Evolutionary conservation across 106 monocot species (phyloP), one percentile per base, ranked within the genome.

Genomic region (Dendrobium officinale): DNA sequence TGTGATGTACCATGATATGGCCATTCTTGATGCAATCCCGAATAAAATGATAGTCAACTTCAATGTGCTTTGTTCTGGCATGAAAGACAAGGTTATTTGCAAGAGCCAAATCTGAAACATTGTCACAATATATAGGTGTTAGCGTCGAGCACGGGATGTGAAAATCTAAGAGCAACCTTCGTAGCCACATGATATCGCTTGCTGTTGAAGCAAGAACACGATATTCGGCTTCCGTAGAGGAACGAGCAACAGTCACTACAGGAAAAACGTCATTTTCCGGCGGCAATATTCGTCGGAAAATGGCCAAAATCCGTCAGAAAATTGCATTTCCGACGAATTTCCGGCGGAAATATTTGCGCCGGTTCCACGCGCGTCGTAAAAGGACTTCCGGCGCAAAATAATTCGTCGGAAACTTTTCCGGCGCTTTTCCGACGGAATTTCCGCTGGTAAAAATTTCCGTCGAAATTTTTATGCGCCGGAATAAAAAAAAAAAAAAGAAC

Each of bases 221-320:
- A 79, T 79, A 61, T 18, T 79, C 41, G 6, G 78, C 55, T 59
- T 79, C 56, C 9, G 78, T 79, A 0, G 78, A 79, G 5, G 78
- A 79, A 2, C 78, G 22, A 4, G 59, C 78, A 33, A 79, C 15
- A 4, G 59, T n/a, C n/a, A n/a, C n/a, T n/a, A n/a, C n/a, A n/a
- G n/a, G n/a, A n/a, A n/a, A n/a, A n/a, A n/a, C n/a, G n/a, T 37
- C 2, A 3, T 3, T 37, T n/a, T n/a, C n/a, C n/a, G n/a, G n/a
- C n/a, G n/a, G n/a, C n/a, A n/a, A n/a, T n/a, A n/a, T n/a, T n/a
- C n/a, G n/a, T n/a, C n/a, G n/a, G n/a, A n/a, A n/a, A n/a, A n/a
- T n/a, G n/a, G n/a, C n/a, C n/a, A n/a, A n/a, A n/a, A n/a, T n/a
- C n/a, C n/a, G n/a, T n/a, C n/a, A n/a, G n/a, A n/a, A n/a, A n/a